Base-by-base conservation (phyloP, 768 basidiomycete genomes). In the Stropharia rugosoannulata region DNA sequence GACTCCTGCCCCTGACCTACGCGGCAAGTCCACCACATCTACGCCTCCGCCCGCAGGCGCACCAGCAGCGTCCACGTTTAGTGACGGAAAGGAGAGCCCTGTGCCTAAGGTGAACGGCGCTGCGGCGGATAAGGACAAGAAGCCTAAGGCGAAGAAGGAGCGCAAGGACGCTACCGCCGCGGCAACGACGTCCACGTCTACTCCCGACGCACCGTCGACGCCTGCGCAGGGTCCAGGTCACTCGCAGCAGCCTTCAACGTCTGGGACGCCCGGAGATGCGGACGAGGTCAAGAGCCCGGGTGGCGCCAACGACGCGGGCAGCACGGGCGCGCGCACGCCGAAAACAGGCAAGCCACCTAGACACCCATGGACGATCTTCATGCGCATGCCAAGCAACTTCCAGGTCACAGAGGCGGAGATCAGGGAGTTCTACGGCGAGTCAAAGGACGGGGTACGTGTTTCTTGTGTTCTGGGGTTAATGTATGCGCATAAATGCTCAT, bases 341-440 rank as follows among this genome's bases (percentile, higher is more conserved):
- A 89, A 84, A 51, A 79, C 80, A 36, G 78, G 78, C 45, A 80
- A 83, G 54, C 80, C 82, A 0, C 74, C 80, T 27, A 78, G 89
- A 39, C 83, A 90, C 68, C 90, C 92, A 5, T 92, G 87, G 86
- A 95, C 93, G 7, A 79, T 94, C 49, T 94, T 91, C 70, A 84
- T 95, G 79, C 84, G 87, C 59, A 77, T 87, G 73, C 69, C 76
- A 15, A 62, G 71, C 9, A 70, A 75, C 4, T 61, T 74, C 7
- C 66, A 79, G 11, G 75, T 81, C 5, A 80, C 69, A 9, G 93
- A 95, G 60, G 60, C 69, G 0, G 90, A 93, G 46, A 65, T 95
- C 7, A 79, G 81, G 52, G 88, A 89, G 15, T 93, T 91, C 73
- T 95, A 89, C 66, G 83, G 79, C 8, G 89, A 87, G 8, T 83